Base-by-base conservation (phyloP, 768 basidiomycete genomes). In the Pleurotus giganteus region DNA sequence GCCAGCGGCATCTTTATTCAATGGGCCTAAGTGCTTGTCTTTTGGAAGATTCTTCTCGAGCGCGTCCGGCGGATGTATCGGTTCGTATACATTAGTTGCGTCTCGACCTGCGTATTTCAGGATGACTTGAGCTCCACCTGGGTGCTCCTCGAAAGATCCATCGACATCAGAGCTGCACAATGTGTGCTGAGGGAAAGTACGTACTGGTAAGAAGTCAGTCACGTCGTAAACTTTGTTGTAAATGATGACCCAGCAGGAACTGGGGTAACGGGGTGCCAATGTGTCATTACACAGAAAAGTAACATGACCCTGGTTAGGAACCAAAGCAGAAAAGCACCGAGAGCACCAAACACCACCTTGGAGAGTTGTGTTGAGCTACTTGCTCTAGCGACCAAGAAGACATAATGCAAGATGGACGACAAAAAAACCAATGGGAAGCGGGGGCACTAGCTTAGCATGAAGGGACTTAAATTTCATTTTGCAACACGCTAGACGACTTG, bases 211-310 rank as follows among this genome's bases (percentile, higher is more conserved):
- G 67, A 92, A 90, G 34, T 87, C 85, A 4, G 90, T 90, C 51
- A 91, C 88, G 71, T 93, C 89, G 71, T 93, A 93, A n/a, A 92
- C 91, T 52, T 80, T 75, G 68, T 86, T 81, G 47, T 79, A 75
- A 59, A 94, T 88, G 64, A 93, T 84, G 60, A 94, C 84, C 91
- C 91, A 94, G 65, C 90, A 91, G 15, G 86, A 88, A 34, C 87
- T 88, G 57, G 24, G 42, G 36, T n/a, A 37, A 36, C 27, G 45
- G 60, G 59, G 7, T 44, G 61, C 57, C 45, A 47, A 17, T 45
- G 55, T 47, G 37, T 42, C 15, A 54, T 6, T 9, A 53, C n/a
- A n/a, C n/a, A 29, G 5, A 29, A 11, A 56, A 19, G 27, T 11
- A 47, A 57, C 17, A 26, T 23, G 39, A 52, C 41, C 28, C 26